phyloP scores from a whole-genome alignment of 2,329 filamentous ascomycete genomes.

The Clarireedia monteithiana region DNA sequence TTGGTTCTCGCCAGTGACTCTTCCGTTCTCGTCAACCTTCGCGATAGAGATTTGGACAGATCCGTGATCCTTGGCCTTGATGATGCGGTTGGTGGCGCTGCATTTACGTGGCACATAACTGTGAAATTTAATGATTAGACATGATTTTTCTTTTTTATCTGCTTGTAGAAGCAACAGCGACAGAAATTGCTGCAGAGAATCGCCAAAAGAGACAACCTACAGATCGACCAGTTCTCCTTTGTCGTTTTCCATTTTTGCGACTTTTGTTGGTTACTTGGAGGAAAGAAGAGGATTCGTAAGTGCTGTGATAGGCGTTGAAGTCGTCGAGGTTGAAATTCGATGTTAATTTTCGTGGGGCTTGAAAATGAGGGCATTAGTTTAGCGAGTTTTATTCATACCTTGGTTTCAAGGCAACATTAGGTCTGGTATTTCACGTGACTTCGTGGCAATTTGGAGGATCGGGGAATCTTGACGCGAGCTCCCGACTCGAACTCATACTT shows the following conservation, averaged over 20 bases:
- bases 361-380: conserved; percentile 6
- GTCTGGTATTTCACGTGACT: background rate
- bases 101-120: conserved; percentile 99
- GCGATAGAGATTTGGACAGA: conserved; percentile 94
- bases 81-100: conserved; percentile 98
- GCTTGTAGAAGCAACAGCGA: background rate
- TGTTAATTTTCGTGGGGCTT: conserved; percentile 18
- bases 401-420: background rate
- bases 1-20: conserved; percentile 90
- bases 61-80: conserved; percentile 99
- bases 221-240: conserved; percentile 99
- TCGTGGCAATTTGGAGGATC: conserved; percentile 3
- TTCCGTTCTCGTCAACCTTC: conserved; percentile 98
- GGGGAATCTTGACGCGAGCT: background rate
- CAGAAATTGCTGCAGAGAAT: background rate
- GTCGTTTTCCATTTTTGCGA: conserved; percentile 96
- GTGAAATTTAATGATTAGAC: conserved; percentile 16
- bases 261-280: conserved; percentile 26
- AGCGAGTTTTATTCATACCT: conserved; percentile 8
- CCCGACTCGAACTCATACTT: background rate
- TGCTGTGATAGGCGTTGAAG: conserved; percentile 26
- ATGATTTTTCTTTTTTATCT: conserved; percentile 8
- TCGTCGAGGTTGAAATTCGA: conserved; percentile 23
- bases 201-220: conserved; percentile 46
- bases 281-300: conserved; percentile 10